phyloP scores from a whole-genome alignment of 805 yeast species.

The Barnettozyma vustinii region DNA sequence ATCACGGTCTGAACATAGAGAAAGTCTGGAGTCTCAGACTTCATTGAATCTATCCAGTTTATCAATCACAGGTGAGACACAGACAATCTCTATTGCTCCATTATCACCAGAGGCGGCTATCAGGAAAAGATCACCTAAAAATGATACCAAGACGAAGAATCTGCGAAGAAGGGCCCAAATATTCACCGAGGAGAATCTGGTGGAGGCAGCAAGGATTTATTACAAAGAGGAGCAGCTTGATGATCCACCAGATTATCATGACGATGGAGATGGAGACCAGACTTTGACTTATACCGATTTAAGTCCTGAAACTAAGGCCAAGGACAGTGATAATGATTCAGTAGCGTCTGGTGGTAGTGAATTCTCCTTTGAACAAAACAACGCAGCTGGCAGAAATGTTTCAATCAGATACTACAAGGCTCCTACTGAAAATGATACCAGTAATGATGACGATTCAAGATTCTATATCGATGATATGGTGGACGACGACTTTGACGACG shows the following conservation, averaged over 20 bases:
- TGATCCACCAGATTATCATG: background rate
- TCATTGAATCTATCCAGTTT: background rate
- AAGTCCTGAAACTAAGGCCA: background rate
- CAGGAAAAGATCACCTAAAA: background rate
- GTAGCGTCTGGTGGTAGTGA: slow-evolving; percentile 20
- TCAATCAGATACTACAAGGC: slow-evolving; percentile 49
- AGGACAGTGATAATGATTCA: background rate
- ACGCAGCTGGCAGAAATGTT: slow-evolving; percentile 43
- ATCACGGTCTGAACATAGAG: slow-evolving; percentile 1
- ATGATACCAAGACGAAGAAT: slow-evolving; percentile 12
- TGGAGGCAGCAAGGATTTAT: slow-evolving; percentile 5
- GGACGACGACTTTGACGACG: slow-evolving; percentile 39
- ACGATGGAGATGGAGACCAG: background rate
- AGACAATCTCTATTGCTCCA: background rate
- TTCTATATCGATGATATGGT: slow-evolving; percentile 35
- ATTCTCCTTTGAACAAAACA: slow-evolving; percentile 48
- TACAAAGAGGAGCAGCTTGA: background rate
- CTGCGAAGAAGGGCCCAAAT: slow-evolving; percentile 23
- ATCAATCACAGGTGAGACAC: background rate
- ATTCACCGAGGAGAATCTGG: slow-evolving; percentile 15
- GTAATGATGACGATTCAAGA: slow-evolving; percentile 22
- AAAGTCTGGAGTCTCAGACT: slow-evolving; percentile 3
- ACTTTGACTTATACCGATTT: background rate
- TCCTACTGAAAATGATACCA: slow-evolving; percentile 15
- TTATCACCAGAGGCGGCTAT: background rate